Evolutionary conservation across 352 stramenopile species (phyloP).

Genomic region (Globisporangium megalacanthum): DNA sequence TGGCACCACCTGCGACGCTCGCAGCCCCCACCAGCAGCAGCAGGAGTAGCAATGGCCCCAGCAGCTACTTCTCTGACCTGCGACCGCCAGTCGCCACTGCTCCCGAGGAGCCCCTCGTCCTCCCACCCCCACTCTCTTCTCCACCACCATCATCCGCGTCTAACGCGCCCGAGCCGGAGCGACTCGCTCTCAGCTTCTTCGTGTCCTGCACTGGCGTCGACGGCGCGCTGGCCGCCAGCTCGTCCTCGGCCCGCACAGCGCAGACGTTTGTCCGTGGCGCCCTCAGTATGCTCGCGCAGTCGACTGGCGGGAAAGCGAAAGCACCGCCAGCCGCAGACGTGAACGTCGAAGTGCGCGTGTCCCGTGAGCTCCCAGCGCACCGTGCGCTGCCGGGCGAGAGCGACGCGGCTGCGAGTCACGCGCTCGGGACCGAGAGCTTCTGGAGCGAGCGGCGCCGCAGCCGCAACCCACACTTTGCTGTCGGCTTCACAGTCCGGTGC

Average conservation of each 20-base stretch:
- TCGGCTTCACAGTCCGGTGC: conserved; percentile 60
- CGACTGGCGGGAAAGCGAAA: conserved; percentile 22
- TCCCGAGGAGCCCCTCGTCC: no score
- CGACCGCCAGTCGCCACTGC: neutral
- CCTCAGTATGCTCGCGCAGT: conserved; percentile 61
- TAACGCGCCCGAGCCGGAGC: conserved; percentile 8
- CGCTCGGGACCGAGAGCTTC: conserved; percentile 50
- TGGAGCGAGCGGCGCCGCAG: conserved; percentile 69
- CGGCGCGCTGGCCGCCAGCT: conserved; percentile 34
- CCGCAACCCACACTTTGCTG: conserved; percentile 56
- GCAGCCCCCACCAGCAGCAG: neutral
- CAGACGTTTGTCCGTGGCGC: conserved; percentile 74
- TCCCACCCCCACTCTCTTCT: neutral
- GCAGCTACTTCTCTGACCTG: conserved; percentile 5
- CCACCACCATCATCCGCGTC: neutral
- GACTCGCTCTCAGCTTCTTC: conserved; percentile 57
- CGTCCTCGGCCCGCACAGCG: conserved; percentile 41
- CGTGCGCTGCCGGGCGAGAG: neutral
- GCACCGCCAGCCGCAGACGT: conserved; percentile 52
- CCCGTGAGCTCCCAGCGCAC: conserved; percentile 36
- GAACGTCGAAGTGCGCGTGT: conserved; percentile 60
- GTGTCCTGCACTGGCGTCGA: conserved; percentile 60
- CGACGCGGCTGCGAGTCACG: neutral
- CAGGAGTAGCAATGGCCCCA: conserved; percentile 5
- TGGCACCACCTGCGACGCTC: conserved; percentile 1